Percentiles rank a stretch among this genome's conserved stretches.
Evolutionary conservation across 192 early-diverging fungal genomes (phyloP).

Genomic region (Rhizoclosmatium sp.): DNA sequence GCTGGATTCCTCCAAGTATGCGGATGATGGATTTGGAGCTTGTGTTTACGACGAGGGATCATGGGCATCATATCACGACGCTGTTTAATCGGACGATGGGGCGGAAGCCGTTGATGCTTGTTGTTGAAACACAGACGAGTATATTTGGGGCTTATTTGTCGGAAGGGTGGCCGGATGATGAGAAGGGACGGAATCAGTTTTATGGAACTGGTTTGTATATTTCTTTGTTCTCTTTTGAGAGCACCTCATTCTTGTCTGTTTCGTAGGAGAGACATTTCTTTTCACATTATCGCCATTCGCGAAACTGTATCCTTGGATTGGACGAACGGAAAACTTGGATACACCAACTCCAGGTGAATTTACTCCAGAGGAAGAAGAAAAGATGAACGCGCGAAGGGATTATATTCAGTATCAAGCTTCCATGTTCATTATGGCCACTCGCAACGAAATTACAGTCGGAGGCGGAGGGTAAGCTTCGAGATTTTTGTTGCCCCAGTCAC

Average conservation of each 20-base stretch:
- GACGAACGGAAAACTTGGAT: conserved; percentile 30
- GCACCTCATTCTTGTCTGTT: background rate
- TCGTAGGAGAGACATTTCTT: conserved; percentile 54
- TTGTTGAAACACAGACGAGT: conserved; percentile 48
- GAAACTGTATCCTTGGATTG: conserved; percentile 58
- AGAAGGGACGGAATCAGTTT: conserved; percentile 40
- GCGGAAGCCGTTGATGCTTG: conserved; percentile 43
- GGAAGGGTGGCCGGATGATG: conserved; percentile 40
- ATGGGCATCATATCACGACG: conserved; percentile 49
- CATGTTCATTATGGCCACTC: conserved; percentile 53
- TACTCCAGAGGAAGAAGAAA: conserved; percentile 17
- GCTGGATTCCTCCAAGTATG: conserved; percentile 53
- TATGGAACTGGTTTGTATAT: conserved; percentile 51
- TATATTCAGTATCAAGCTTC: conserved; percentile 45
- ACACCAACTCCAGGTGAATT: background rate
- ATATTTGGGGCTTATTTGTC: conserved; percentile 55
- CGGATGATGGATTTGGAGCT: conserved; percentile 48
- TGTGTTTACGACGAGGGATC: conserved; percentile 54
- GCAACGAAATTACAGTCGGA: conserved; percentile 48
- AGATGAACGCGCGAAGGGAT: conserved; percentile 14
- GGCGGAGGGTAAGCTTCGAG: conserved; percentile 49
- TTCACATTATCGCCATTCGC: conserved; percentile 53
- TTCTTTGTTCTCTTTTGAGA: conserved; percentile 3
- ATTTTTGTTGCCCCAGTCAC: background rate
- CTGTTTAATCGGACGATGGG: conserved; percentile 39